Evolutionary conservation across 805 yeast genomes (phyloP), one percentile per base, ranked within the genome.

Genomic region (Zygosaccharomyces lentus): DNA sequence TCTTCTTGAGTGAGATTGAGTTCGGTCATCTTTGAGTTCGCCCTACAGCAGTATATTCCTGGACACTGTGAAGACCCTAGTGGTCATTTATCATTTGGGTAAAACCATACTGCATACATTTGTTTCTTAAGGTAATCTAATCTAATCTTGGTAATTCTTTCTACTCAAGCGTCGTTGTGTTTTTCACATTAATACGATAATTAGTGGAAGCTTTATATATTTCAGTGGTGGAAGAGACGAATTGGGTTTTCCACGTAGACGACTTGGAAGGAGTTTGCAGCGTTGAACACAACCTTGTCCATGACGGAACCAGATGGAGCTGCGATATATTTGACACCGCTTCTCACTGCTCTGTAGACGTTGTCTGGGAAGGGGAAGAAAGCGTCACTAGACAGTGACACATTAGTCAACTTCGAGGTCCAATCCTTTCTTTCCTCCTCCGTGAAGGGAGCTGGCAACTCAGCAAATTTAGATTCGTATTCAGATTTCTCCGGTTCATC

Each of bases 281-380:
- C 97, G 50, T 81, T 88, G 54, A 91, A 81, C 37, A 93, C 99
- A 47, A 90, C 96, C 74, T 86, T 83, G 72, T 93, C 99, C 88
- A 88, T 91, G 52, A 93, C 96, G 16, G 96, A 88, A 48, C 99
- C 99, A 41, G 95, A 80, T 48, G 99, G 96, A 43, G 99, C 99
- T 61, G 96, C 95, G 65, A 93, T 77, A 73, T 75, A 93, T 70
- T 87, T 88, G 59, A 90, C 99, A 68, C 99, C 99, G 15, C 95
- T 84, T 76, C 87, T 82, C 43, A 82, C 96, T 54, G 98, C 98
- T 70, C 99, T 82, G 81, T 91, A 89, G 58, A 93, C 96, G 66
- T 93, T 93, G 71, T 93, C 99, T 56, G 98, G 93, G 93, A 93
- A 93, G 72, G 99, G 99, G 95, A 93, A 93, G 81, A 93, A 93